Percentiles rank a stretch among this genome's conserved stretches.
These are phyloP conservation scores for Ilex aquifolium DNA, from an alignment of 257 asterid species.

Conservation along the genomic window DNA sequence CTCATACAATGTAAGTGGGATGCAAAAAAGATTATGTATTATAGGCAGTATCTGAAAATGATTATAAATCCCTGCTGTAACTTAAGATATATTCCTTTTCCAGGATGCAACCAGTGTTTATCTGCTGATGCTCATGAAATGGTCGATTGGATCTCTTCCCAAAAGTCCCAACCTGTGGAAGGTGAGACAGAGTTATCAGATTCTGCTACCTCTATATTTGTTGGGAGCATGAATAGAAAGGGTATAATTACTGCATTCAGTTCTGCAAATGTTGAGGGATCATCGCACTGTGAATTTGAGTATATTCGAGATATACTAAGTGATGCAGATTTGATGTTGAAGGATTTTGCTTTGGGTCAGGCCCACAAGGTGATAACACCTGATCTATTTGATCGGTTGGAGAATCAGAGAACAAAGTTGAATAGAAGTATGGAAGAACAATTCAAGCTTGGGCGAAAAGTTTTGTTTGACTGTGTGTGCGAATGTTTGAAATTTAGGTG, in stretches of 20 bases:
- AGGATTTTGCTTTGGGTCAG: constrained; percentile 62
- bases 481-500: constrained; percentile 56
- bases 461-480: constrained; percentile 58
- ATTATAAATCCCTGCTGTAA: too few species aligned
- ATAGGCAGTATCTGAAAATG: too few species aligned
- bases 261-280: constrained; percentile 30
- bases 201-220: constrained; percentile 66
- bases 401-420: constrained; percentile 34
- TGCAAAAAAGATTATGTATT: too few species aligned
- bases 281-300: constrained; percentile 56
- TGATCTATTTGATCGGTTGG: constrained; percentile 50
- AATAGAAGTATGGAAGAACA: constrained; percentile 39
- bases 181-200: constrained; percentile 62
- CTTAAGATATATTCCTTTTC: constrained; percentile 11
- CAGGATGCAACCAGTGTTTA: constrained; percentile 37
- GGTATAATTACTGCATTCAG: constrained; percentile 26
- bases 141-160: constrained; percentile 38
- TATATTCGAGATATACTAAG: constrained; percentile 47
- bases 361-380: constrained; percentile 50
- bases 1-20: too few species aligned
- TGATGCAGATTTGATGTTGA: constrained; percentile 35
- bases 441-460: constrained; percentile 45
- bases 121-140: constrained; percentile 45
- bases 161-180: constrained; percentile 31
- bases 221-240: constrained; percentile 35